Evolutionary conservation across 225 moss, liverwort and hornwort species (phyloP).

Genomic region (Sphagnum tenellum): DNA sequence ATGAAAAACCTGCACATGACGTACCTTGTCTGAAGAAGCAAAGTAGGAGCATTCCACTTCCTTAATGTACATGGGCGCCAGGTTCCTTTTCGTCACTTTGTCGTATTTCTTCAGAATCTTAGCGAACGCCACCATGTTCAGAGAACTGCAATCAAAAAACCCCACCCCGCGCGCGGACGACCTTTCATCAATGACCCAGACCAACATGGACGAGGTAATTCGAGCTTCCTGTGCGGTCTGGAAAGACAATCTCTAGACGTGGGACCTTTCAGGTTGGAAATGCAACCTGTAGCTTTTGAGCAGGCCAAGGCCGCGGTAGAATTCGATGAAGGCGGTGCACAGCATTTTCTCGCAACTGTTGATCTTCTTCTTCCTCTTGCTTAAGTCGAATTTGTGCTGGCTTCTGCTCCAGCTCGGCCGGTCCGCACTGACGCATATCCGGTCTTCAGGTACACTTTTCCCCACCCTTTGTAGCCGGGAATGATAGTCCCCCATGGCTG

Average conservation of each 20-base stretch:
- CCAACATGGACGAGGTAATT: too few relatives aligned
- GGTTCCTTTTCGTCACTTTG: conserved; percentile 37
- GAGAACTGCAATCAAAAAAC: conserved; percentile 31
- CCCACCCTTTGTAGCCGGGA: conserved; percentile 16
- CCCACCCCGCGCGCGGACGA: background rate
- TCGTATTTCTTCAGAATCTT: conserved; percentile 91
- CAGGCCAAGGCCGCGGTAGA: conserved; percentile 69
- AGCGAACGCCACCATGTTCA: conserved; percentile 81
- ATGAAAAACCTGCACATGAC: background rate
- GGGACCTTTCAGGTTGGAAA: too few relatives aligned
- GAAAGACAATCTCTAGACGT: too few relatives aligned
- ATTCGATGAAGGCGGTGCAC: conserved; percentile 59
- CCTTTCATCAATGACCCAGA: too few relatives aligned
- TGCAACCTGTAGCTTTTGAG: conserved; percentile 68
- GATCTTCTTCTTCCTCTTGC: conserved; percentile 59
- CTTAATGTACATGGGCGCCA: conserved; percentile 25
- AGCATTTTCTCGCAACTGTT: conserved; percentile 73
- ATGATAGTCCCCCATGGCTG: conserved; percentile 8
- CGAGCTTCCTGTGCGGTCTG: too few relatives aligned
- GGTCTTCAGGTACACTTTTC: conserved; percentile 4
- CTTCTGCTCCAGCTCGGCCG: conserved; percentile 19
- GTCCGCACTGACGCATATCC: too few relatives aligned
- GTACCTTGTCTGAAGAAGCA: conserved; percentile 28
- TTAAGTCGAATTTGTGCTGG: conserved; percentile 36
- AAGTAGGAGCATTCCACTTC: conserved; percentile 40